phyloP scores from a whole-genome alignment of 2,329 filamentous ascomycete genomes.

The Hypoxylon sp. region DNA sequence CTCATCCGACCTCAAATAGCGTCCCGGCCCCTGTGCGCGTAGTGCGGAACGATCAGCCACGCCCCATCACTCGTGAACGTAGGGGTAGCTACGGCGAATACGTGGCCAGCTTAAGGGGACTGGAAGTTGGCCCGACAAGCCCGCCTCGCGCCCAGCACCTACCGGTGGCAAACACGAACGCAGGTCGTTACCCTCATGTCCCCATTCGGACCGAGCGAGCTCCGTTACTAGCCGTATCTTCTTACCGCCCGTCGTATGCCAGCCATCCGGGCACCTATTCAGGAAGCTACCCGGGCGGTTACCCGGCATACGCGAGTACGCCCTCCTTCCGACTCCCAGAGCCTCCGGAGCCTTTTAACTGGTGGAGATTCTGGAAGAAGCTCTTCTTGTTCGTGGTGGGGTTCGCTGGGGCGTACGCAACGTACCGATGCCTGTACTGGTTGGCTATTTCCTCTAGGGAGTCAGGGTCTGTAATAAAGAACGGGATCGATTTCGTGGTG shows the following conservation, averaged over 20 bases:
- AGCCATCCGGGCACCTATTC: constrained; percentile 12
- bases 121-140: constrained; percentile 21
- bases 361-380: constrained; percentile 15
- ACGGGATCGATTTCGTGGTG: background rate
- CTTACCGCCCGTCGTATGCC: constrained; percentile 4
- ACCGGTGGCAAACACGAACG: background rate
- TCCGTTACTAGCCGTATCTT: background rate
- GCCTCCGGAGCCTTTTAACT: constrained; percentile 1
- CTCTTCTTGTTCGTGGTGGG: constrained; percentile 21
- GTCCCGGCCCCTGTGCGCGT: constrained; percentile 14
- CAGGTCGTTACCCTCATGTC: constrained; percentile 3
- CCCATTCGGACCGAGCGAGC: constrained; percentile 23
- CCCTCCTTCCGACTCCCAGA: background rate
- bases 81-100: constrained; percentile 36
- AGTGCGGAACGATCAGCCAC: background rate
- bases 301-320: constrained; percentile 8
- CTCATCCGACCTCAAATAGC: constrained; percentile 23
- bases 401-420: constrained; percentile 15
- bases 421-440: constrained; percentile 22
- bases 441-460: constrained; percentile 1
- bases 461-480: constrained; percentile 13
- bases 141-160: constrained; percentile 11
- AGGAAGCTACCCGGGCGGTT: constrained; percentile 2
- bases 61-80: constrained; percentile 16
- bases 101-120: constrained; percentile 20